A percentile compares a stretch with the other conserved stretches of the same genome.
phyloP scores from a whole-genome alignment of 2,329 filamentous ascomycete species.

The Calonectria leucothoes region DNA sequence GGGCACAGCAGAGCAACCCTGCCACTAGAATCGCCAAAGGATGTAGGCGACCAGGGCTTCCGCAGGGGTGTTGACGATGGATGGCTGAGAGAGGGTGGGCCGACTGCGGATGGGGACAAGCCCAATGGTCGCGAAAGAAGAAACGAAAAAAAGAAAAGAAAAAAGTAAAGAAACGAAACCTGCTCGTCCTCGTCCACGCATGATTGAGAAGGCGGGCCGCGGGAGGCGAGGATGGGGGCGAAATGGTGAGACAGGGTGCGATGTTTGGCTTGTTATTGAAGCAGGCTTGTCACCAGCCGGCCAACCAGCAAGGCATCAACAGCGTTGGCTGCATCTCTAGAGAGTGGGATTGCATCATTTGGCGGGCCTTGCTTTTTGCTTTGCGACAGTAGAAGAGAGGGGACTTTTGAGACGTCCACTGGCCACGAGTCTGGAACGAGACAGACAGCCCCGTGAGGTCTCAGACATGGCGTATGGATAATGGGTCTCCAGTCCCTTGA shows the following conservation, averaged over 20 bases:
- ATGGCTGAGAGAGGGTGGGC: slow-evolving; percentile 35
- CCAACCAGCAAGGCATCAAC: slow-evolving; percentile 34
- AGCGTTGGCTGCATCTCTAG: slow-evolving; percentile 31
- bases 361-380: slow-evolving; percentile 30
- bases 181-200: slow-evolving; percentile 29
- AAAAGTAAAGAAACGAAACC: slow-evolving; percentile 33
- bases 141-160: slow-evolving; percentile 29
- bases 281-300: slow-evolving; percentile 27
- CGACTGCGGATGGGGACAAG: slow-evolving; percentile 28
- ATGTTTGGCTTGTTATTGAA: slow-evolving; percentile 33
- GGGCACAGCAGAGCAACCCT: slow-evolving; percentile 10
- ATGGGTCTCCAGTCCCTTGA: neutral
- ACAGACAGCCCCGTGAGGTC: slow-evolving; percentile 17
- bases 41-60: slow-evolving; percentile 1
- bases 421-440: slow-evolving; percentile 20
- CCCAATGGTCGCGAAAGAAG: slow-evolving; percentile 23
- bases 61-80: slow-evolving; percentile 38
- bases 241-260: slow-evolving; percentile 38
- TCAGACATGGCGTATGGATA: slow-evolving; percentile 17
- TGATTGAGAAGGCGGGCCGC: slow-evolving; percentile 32
- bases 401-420: slow-evolving; percentile 24
- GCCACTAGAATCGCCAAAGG: slow-evolving; percentile 5
- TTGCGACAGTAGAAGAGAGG: slow-evolving; percentile 25
- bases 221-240: slow-evolving; percentile 27
- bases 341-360: slow-evolving; percentile 40